Percentiles rank a stretch among this genome's conserved stretches.
These are phyloP conservation scores for Magnusiomyces sp. DNA, from an alignment of 1,139 yeast species.

Conservation along the genomic window DNA sequence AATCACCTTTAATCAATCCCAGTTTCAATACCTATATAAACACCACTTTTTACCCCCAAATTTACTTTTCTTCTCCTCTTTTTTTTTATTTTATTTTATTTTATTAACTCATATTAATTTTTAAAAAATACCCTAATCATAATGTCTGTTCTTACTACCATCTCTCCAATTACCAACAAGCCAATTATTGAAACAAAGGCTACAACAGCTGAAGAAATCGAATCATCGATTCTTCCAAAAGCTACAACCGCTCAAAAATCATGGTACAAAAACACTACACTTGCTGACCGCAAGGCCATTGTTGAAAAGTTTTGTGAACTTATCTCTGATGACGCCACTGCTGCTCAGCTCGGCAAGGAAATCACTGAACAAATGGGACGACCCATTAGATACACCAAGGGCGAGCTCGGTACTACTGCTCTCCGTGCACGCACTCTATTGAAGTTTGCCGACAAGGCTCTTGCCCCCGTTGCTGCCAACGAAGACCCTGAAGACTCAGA, in stretches of 20 bases:
- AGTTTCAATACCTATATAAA: too few species aligned
- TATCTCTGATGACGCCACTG: slow-evolving; percentile 22
- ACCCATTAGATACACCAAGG: slow-evolving; percentile 30
- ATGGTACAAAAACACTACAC: slow-evolving; percentile 24
- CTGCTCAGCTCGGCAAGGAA: slow-evolving; percentile 24
- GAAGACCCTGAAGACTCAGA: slow-evolving; percentile 16
- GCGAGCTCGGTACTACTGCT: slow-evolving; percentile 30
- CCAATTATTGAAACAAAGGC: slow-evolving; percentile 26
- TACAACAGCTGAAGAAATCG: slow-evolving; percentile 23
- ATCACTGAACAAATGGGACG: slow-evolving; percentile 34
- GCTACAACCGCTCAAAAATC: slow-evolving; percentile 27
- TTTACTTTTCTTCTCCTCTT: background rate
- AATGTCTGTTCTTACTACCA: slow-evolving; percentile 25
- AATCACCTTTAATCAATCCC: too few species aligned
- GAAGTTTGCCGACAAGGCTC: slow-evolving; percentile 29
- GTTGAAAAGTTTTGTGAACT: slow-evolving; percentile 27
- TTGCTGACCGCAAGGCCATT: slow-evolving; percentile 27
- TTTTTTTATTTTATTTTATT: background rate
- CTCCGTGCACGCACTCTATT: slow-evolving; percentile 28
- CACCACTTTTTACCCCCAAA: too few species aligned
- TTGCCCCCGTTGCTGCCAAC: slow-evolving; percentile 27
- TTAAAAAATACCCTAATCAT: background rate
- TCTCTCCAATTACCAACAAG: slow-evolving; percentile 28
- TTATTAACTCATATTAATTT: background rate
- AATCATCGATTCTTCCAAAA: slow-evolving; percentile 19